Evolutionary conservation across 768 basidiomycete genomes (phyloP).

Genomic region (Clathrus columnatus): DNA sequence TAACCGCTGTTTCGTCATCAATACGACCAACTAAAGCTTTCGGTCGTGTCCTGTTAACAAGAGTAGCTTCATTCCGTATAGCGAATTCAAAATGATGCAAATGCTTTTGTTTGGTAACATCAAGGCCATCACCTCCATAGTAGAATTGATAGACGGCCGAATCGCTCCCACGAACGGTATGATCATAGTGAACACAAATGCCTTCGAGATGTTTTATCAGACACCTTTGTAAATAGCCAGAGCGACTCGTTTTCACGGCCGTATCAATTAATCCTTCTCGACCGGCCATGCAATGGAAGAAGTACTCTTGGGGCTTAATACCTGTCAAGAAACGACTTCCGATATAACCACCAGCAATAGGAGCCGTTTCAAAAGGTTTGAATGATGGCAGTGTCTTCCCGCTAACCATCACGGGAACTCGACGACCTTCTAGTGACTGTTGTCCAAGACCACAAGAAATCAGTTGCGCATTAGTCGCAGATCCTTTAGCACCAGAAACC

Average conservation of each 20-base stretch:
- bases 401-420: slow-evolving; percentile 98
- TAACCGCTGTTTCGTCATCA: slow-evolving; percentile 56
- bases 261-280: slow-evolving; percentile 98
- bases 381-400: slow-evolving; percentile 98
- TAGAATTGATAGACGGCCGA: slow-evolving; percentile 90
- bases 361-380: slow-evolving; percentile 94
- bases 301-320: slow-evolving; percentile 96
- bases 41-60: slow-evolving; percentile 66
- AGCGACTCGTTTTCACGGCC: slow-evolving; percentile 97
- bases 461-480: slow-evolving; percentile 92
- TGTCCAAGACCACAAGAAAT: slow-evolving; percentile 98
- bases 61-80: slow-evolving; percentile 72
- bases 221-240: slow-evolving; percentile 96
- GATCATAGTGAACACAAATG: slow-evolving; percentile 92
- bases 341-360: slow-evolving; percentile 96
- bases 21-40: slow-evolving; percentile 46
- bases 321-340: slow-evolving; percentile 98
- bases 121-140: slow-evolving; percentile 93
- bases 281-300: slow-evolving; percentile 99
- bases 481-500: slow-evolving; percentile 94
- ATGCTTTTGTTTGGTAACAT: slow-evolving; percentile 96
- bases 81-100: slow-evolving; percentile 91
- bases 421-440: slow-evolving; percentile 95
- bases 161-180: slow-evolving; percentile 95
- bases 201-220: slow-evolving; percentile 98